A percentile compares a stretch with the other conserved stretches of the same genome.
Evolutionary conservation across 2,329 filamentous ascomycete genomes (phyloP).

Genomic region (Monilinia vaccinii-corymbosi): DNA sequence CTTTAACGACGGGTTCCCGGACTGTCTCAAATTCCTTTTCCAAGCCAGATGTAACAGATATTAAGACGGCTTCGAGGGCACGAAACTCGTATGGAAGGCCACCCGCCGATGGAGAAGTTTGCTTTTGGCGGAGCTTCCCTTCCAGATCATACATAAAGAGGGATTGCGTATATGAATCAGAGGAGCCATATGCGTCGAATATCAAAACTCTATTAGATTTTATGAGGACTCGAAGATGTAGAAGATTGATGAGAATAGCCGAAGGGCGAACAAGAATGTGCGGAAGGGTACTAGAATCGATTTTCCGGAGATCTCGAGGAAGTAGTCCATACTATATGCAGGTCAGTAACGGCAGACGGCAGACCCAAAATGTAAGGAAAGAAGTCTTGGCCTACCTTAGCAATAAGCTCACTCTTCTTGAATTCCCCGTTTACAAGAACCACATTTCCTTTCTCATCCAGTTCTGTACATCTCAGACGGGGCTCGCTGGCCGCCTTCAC

Average conservation of each 20-base stretch:
- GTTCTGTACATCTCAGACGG: slow-evolving; percentile 84
- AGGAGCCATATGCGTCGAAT: slow-evolving; percentile 92
- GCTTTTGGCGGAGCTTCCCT: slow-evolving; percentile 79
- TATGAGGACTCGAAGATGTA: slow-evolving; percentile 93
- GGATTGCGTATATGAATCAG: slow-evolving; percentile 89
- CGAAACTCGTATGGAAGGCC: slow-evolving; percentile 90
- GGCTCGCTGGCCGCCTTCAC: slow-evolving; percentile 76
- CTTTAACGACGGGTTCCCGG: slow-evolving; percentile 80
- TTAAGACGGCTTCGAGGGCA: slow-evolving; percentile 87
- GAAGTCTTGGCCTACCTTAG: slow-evolving; percentile 51
- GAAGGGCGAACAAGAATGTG: slow-evolving; percentile 91
- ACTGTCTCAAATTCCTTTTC: slow-evolving; percentile 94
- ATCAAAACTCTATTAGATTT: slow-evolving; percentile 90
- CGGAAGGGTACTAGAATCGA: slow-evolving; percentile 90
- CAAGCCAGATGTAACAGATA: slow-evolving; percentile 83
- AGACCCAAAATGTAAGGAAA: slow-evolving; percentile 13
- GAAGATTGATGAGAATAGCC: slow-evolving; percentile 86
- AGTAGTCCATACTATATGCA: slow-evolving; percentile 69
- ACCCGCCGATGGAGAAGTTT: slow-evolving; percentile 44
- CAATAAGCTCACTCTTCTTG: slow-evolving; percentile 94
- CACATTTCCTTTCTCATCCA: slow-evolving; percentile 85
- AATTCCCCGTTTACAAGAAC: slow-evolving; percentile 92
- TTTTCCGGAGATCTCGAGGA: slow-evolving; percentile 91
- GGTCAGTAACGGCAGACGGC: slow-evolving; percentile 19
- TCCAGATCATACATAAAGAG: slow-evolving; percentile 97